A percentile compares a stretch with the other conserved stretches of the same genome.
Conservation (phyloP, 441 rosid genomes). For the Metrosideros polymorpha region DNA sequence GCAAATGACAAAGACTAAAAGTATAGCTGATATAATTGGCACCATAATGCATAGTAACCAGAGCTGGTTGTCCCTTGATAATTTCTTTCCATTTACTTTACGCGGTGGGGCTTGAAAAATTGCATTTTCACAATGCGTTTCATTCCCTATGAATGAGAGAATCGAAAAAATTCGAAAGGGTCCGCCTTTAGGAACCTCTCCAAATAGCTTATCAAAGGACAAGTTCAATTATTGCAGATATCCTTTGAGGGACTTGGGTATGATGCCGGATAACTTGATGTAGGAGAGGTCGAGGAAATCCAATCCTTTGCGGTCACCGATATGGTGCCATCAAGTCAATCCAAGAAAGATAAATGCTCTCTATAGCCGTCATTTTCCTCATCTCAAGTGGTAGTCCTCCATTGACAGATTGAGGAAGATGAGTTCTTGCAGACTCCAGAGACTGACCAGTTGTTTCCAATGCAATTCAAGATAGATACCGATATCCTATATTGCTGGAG, state of each 20-base stretch:
- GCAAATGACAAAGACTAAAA: background rate
- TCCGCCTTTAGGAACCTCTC: conserved; percentile 21
- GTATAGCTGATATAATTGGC: background rate
- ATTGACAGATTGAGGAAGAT: background rate
- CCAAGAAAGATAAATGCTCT: background rate
- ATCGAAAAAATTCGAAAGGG: conserved; percentile 3
- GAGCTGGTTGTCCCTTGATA: background rate
- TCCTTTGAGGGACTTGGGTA: conserved; percentile 14
- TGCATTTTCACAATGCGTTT: conserved; percentile 5
- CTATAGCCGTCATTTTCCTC: conserved; percentile 10
- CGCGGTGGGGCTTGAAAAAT: background rate
- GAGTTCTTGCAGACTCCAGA: background rate
- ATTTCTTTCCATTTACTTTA: background rate
- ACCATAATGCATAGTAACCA: background rate
- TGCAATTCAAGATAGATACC: background rate
- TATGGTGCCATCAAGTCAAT: conserved; percentile 10
- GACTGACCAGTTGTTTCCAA: background rate
- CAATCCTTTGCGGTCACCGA: background rate
- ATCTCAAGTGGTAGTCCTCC: conserved; percentile 6
- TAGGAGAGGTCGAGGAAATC: conserved; percentile 10
- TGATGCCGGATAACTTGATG: conserved; percentile 7
- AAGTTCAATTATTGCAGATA: conserved; percentile 8
- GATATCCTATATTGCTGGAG: background rate
- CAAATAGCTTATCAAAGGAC: conserved; percentile 16
- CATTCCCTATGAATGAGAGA: conserved; percentile 9